Base-by-base conservation (phyloP, 768 basidiomycete species). In the Tricholoma hemisulphureum region DNA sequence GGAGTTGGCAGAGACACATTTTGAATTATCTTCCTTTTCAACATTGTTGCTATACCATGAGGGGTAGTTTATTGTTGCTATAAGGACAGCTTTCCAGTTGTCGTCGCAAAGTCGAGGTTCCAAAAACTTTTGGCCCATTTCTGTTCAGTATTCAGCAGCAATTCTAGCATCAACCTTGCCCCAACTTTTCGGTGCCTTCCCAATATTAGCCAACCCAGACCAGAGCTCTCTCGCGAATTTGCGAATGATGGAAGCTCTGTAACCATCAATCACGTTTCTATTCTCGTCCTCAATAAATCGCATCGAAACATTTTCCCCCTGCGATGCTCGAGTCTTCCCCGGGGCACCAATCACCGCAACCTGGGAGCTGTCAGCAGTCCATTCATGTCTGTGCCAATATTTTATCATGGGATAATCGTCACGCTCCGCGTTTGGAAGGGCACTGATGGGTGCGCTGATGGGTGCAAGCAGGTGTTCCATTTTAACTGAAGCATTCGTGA, bases 91-190 rank as follows among this genome's bases (percentile, higher is more conserved):
- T 46, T 59, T 62, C 61, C 61, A 62, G 34, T 58, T 46, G 4
- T 51, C 54, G 16, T 62, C 58, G 32, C 61, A 59, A 24, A 58
- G 55, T 24, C 48, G 46, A 18, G 59, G 51, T 31, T 55, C 41
- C 14, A 23, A 24, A 45, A 50, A 55, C 18, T 58, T 31, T 5
- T 14, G 24, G 51, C 55, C 49, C 52, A 62, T 62, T 29, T 46
- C 34, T 18, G 23, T 26, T 6, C 32, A 43, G 20, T 21, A 55
- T 9, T 55, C 34, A 10, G 18, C 9, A 8, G 31, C 18, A 32
- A 43, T 46, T n/a, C 20, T 26, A 18, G 41, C 43, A 6, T 28
- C 43, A 31, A 41, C 43, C 14, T 55, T 55, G 13, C 54, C 54
- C 54, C 54, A 55, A 20, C 26, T 21, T 45, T 43, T 29, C 7